Base-by-base conservation (phyloP, 2,329 filamentous ascomycete genomes). In the Trichoderma hamatum region DNA sequence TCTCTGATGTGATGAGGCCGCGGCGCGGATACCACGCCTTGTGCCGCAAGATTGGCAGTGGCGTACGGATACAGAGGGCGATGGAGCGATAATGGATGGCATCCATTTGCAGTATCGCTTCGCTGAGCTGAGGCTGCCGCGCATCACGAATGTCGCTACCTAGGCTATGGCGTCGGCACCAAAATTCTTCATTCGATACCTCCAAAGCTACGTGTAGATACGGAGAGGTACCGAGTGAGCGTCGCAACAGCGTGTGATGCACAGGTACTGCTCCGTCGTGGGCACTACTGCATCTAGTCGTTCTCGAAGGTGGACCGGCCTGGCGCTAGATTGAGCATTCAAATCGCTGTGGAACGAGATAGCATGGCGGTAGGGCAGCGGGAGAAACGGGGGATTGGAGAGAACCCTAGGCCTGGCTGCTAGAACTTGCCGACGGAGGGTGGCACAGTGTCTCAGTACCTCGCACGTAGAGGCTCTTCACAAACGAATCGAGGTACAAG, bases 351-450 rank as follows among this genome's bases (percentile, higher is more conserved):
- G 67, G 62, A 69, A 66, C 67, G 43, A 65, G 52, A 69, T 69
- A 55, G 43, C 68, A 69, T 69, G 68, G 52, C 68, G 62, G 68
- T 67, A 69, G 68, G 68, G 62, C 68, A 69, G 59, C 67, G 67
- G 67, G 68, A 67, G 62, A 56, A 66, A 66, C 63, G 63, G 63
- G 46, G 62, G 54, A 34, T 56, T 54, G 52, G 55, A 54, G 46
- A 49, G 54, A 65, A 67, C 68, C 61, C 61, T 69, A 62, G 49
- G 58, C 46, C 58, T 46, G 60, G 67, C 67, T 46, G 46, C 46
- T 24, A 49, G 24, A 69, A 69, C 24, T 26, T 56, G 51, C 52
- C 67, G 59, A 51, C 24, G 51, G 62, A 64, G 16, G 26, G 54
- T 32, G 28, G 24, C 11, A n/a, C 54, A n/a, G 39, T 43, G 39